Base-by-base conservation (phyloP, 2,329 filamentous ascomycete genomes). In the Pseudogymnoascus sp. region DNA sequence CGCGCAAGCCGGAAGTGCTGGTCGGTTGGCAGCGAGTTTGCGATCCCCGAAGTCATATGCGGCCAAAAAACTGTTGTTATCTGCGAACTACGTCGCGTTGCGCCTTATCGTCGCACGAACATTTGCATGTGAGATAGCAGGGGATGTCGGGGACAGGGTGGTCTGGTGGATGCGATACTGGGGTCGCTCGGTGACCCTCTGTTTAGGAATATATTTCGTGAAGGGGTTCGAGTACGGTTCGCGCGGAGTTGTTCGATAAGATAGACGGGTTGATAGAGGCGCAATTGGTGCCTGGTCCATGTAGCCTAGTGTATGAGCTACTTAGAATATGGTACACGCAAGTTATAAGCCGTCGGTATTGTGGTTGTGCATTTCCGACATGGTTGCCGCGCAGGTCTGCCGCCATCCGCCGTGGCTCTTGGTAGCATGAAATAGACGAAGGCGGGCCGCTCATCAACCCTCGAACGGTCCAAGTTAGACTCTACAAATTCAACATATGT, bases 81-180 rank as follows among this genome's bases (percentile, higher is more conserved):
- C 49, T 34, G 49, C 49, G 46, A 56, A 14, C 49, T 56, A 56
- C n/a, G 49, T 56, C 49, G 49, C 49, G 49, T 56, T 56, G 49
- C 49, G 49, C 49, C 49, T 56, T 56, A 56, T 56, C 49, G 49
- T 56, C 28, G 49, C 49, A 56, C 49, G 16, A 56, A 18, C 49
- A 56, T 56, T 56, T 34, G 49, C 49, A 56, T 56, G 49, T 56
- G 49, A 56, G 49, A 56, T 18, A 34, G 49, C 49, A 56, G 49
- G 49, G 49, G 49, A 56, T 56, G 49, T 18, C 43, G 43, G 43
- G 43, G 23, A n/a, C 14, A 53, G 43, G 43, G 23, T 12, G 43
- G 28, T 56, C 28, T 34, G 25, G 23, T 53, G 23, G 11, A 53
- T 56, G 49, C 49, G 28, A 56, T 56, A 3, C 49, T 56, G 28